Percentiles rank a stretch among this genome's conserved stretches.
These are phyloP conservation scores for Fusarium sp. DNA, from an alignment of 2,329 filamentous ascomycete species.

Conservation along the genomic window DNA sequence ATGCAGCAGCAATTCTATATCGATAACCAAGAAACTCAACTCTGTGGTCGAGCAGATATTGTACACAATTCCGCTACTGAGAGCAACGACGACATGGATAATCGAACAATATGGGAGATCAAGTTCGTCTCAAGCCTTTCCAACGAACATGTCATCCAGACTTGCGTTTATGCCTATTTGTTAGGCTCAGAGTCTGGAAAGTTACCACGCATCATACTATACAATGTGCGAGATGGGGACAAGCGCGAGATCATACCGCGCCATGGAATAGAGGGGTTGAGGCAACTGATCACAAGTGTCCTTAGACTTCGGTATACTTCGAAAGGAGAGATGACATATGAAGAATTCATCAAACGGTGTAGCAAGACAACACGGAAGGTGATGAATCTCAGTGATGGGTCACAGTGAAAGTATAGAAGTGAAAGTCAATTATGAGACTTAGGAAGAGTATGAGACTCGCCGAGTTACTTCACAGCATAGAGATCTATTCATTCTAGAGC, in stretches of 20 bases:
- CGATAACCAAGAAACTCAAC: neutral
- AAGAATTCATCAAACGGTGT: slow-evolving; percentile 24
- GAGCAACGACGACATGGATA: neutral
- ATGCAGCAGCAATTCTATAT: neutral
- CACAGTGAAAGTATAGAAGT: neutral
- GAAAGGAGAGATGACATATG: neutral
- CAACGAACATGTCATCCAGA: slow-evolving; percentile 41
- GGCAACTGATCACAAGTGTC: slow-evolving; percentile 23
- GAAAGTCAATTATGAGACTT: neutral
- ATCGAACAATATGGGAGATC: slow-evolving; percentile 42
- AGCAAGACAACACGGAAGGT: slow-evolving; percentile 8
- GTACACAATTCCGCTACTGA: neutral
- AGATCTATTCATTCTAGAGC: neutral
- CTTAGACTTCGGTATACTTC: slow-evolving; percentile 33
- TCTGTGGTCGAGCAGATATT: slow-evolving; percentile 28
- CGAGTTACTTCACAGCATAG: neutral
- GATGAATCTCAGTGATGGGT: neutral
- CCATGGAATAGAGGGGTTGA: slow-evolving; percentile 2
- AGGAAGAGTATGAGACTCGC: neutral
- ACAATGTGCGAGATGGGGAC: slow-evolving; percentile 42
- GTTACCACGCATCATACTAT: slow-evolving; percentile 37
- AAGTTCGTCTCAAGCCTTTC: slow-evolving; percentile 43
- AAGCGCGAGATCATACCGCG: slow-evolving; percentile 33
- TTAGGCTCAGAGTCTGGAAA: neutral
- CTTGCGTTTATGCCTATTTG: slow-evolving; percentile 41